These are phyloP conservation scores for Gillenia trifoliata DNA, from an alignment of 306 rosid species.

Conservation along the genomic window DNA sequence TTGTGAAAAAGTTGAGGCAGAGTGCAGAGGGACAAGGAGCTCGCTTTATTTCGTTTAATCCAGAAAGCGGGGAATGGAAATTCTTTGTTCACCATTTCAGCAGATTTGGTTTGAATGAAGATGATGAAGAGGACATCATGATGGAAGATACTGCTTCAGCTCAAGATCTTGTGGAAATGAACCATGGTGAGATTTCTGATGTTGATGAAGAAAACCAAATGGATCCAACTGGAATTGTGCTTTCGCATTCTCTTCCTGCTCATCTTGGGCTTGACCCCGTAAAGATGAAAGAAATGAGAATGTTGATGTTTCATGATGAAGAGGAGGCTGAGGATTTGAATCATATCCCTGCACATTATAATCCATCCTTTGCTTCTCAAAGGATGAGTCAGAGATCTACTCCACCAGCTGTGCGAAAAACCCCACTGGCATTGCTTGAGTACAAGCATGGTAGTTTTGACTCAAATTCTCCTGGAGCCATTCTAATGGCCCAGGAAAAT, in stretches of 20 bases:
- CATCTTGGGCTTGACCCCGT: conserved; percentile 93
- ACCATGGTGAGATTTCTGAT: conserved; percentile 49
- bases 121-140: conserved; percentile 74
- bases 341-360: conserved; percentile 24
- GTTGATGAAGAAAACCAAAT: conserved; percentile 43
- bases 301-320: conserved; percentile 70
- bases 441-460: conserved; percentile 75
- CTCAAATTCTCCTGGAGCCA: conserved; percentile 60
- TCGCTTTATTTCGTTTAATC: conserved; percentile 63
- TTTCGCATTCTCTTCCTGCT: conserved; percentile 89
- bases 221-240: conserved; percentile 42
- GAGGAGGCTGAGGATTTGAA: conserved; percentile 44
- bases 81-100: conserved; percentile 84
- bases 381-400: conserved; percentile 38
- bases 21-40: conserved; percentile 67
- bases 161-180: conserved; percentile 31
- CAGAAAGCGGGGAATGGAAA: conserved; percentile 66
- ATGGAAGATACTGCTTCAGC: conserved; percentile 50
- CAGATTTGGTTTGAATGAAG: conserved; percentile 84
- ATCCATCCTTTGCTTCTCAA: conserved; percentile 44
- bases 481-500: conserved; percentile 78
- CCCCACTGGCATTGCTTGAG: conserved; percentile 85
- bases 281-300: conserved; percentile 89
- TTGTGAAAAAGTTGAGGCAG: conserved; percentile 48
- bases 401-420: conserved; percentile 61